Evolutionary conservation across 176 grass and related monocot species (phyloP), one percentile per base, ranked within the genome.

Genomic region (Phoenix dactylifera): DNA sequence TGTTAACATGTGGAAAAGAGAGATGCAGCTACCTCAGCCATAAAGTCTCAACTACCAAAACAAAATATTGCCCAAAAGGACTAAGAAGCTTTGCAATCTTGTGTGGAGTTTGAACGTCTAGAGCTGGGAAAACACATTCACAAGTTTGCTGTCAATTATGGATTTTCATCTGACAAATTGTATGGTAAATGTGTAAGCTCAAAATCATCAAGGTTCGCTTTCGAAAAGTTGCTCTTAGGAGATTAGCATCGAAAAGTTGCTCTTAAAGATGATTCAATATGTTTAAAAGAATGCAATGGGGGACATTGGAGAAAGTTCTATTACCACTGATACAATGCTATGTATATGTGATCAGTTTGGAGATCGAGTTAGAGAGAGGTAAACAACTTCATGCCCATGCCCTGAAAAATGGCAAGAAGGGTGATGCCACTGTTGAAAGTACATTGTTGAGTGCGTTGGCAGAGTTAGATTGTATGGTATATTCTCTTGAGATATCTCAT

Each of bases 181-280:
- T 70, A 70, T 15, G 67, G 67, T 19, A 70, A 50, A n/a, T 70
- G 67, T 58, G 39, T 35, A 1, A 7, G 59, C 51, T 25, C 22
- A 6, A 24, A 59, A 51, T 49, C 22, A 50, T 57, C 32, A 26
- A 23, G 15, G 58, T 16, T 26, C 12, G 55, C 50, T 59, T 70
- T 70, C 18, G 55, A 70, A 35, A 59, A 50, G 4, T 23, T 39
- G 57, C 12, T 61, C 15, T 29, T 24, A 52, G 52, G 50, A 6
- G 69, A 72, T 72, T 61, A 10, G 69, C 57, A 19, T 62, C 69
- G n/a, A n/a, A n/a, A n/a, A n/a, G n/a, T n/a, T n/a, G n/a, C n/a
- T n/a, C n/a, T n/a, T n/a, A 29, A 22, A n/a, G 51, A 50, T 57
- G 57, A 62, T 12, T 72, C 29, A 26, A 20, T 20, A 20, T 20